phyloP scores from a whole-genome alignment of 2,329 filamentous ascomycete genomes.

The Phialophora verrucosa region DNA sequence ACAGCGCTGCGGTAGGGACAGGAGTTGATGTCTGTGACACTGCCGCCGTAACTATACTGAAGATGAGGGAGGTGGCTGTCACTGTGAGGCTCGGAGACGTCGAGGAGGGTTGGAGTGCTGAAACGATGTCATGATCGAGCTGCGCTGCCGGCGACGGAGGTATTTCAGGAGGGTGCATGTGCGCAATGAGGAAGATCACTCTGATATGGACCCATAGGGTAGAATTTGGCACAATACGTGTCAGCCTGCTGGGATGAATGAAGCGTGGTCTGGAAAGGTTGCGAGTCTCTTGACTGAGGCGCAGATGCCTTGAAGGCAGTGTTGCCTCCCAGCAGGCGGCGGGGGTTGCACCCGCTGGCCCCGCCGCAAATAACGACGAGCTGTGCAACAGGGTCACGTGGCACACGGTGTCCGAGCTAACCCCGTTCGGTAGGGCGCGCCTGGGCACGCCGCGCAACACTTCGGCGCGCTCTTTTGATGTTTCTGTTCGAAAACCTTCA shows the following conservation, averaged over 20 bases:
- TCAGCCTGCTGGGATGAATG: slow-evolving; percentile 6
- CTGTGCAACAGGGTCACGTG: too few relatives aligned
- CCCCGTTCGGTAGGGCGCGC: too few relatives aligned
- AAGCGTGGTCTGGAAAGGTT: neutral
- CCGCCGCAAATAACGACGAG: too few relatives aligned
- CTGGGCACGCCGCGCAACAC: too few relatives aligned
- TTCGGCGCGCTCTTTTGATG: too few relatives aligned
- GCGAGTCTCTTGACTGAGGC: slow-evolving; percentile 1
- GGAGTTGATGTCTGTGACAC: slow-evolving; percentile 16
- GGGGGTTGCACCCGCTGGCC: neutral
- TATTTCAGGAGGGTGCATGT: slow-evolving; percentile 31
- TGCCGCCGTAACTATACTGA: slow-evolving; percentile 33
- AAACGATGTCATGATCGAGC: slow-evolving; percentile 25
- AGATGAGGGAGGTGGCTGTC: slow-evolving; percentile 26
- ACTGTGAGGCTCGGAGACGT: slow-evolving; percentile 14
- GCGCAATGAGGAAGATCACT: slow-evolving; percentile 4
- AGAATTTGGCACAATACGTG: neutral
- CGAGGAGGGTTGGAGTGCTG: slow-evolving; percentile 14
- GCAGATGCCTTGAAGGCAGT: neutral
- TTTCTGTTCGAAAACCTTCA: too few relatives aligned
- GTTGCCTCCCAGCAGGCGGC: slow-evolving; percentile 1
- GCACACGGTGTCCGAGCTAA: too few relatives aligned
- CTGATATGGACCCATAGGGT: slow-evolving; percentile 14
- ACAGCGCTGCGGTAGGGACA: slow-evolving; percentile 17
- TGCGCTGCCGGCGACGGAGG: slow-evolving; percentile 13